Evolutionary conservation across 179 eudicot genomes (phyloP).

Genomic region (Actinidia arguta): DNA sequence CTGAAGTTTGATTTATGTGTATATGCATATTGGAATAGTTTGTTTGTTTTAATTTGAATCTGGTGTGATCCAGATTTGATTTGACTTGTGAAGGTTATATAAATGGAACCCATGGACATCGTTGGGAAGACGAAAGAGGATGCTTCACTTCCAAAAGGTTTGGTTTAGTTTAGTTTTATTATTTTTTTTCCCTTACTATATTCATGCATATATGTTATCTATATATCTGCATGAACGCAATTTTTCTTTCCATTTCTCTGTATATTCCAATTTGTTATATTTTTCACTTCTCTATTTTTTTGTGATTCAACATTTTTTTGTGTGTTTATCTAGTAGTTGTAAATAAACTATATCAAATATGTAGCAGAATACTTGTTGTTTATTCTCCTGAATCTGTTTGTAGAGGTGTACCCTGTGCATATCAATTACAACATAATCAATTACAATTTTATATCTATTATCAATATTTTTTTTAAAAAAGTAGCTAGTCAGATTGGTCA

Average conservation of each 20-base stretch:
- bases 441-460: no score
- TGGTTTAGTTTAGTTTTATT: neutral
- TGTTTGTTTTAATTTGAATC: slow-evolving; percentile 1
- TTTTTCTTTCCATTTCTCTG: neutral
- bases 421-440: no score
- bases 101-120: slow-evolving; percentile 95
- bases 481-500: no score
- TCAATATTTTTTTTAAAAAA: no score
- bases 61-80: neutral
- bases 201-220: neutral
- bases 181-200: neutral
- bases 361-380: no score
- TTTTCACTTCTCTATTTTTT: neutral
- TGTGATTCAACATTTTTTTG: no score
- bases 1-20: no score
- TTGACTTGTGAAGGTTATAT: slow-evolving; percentile 31
- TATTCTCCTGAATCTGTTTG: no score
- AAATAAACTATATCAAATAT: no score
- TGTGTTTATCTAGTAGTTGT: no score
- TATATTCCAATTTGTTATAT: neutral
- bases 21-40: neutral
- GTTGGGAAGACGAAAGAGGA: slow-evolving; percentile 92
- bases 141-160: slow-evolving; percentile 96
- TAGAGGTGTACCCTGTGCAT: no score
- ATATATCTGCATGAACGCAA: neutral